Evolutionary conservation across 805 yeast species (phyloP).

Genomic region (Wickerhamomyces ciferrii): DNA sequence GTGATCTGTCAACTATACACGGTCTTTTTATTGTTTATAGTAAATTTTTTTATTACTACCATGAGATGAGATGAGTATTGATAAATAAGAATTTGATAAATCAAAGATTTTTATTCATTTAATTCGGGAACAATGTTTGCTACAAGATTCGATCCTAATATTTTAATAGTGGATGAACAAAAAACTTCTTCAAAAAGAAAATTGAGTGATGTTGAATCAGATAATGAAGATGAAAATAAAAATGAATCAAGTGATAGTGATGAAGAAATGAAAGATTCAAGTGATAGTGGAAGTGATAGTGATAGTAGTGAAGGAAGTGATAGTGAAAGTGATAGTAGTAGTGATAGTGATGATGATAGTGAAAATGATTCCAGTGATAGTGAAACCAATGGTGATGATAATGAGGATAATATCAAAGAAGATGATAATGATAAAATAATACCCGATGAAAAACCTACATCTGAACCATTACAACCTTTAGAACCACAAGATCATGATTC

Average conservation of each 20-base stretch:
- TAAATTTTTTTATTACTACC: background rate
- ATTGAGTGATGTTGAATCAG: slow-evolving; percentile 15
- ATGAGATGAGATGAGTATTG: background rate
- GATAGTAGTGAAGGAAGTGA: slow-evolving; percentile 15
- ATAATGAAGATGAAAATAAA: slow-evolving; percentile 7
- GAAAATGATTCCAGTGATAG: slow-evolving; percentile 2
- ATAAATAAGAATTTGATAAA: background rate
- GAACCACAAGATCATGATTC: slow-evolving; percentile 21
- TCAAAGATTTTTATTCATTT: background rate
- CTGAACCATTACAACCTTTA: slow-evolving; percentile 6
- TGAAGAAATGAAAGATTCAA: background rate
- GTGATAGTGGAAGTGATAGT: slow-evolving; percentile 8
- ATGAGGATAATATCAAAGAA: slow-evolving; percentile 14
- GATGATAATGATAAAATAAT: slow-evolving; percentile 10
- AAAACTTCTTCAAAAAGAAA: slow-evolving; percentile 15
- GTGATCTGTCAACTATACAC: background rate
- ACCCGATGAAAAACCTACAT: slow-evolving; percentile 5
- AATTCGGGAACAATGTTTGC: slow-evolving; percentile 44
- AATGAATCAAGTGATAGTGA: slow-evolving; percentile 10
- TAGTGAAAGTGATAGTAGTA: slow-evolving; percentile 13
- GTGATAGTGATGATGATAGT: slow-evolving; percentile 14
- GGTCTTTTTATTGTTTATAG: background rate
- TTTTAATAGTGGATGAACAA: slow-evolving; percentile 8
- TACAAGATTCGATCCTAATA: slow-evolving; percentile 53
- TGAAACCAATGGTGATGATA: slow-evolving; percentile 4